Conservation (phyloP, 768 basidiomycete species). For the Dentipellis fragilis region DNA sequence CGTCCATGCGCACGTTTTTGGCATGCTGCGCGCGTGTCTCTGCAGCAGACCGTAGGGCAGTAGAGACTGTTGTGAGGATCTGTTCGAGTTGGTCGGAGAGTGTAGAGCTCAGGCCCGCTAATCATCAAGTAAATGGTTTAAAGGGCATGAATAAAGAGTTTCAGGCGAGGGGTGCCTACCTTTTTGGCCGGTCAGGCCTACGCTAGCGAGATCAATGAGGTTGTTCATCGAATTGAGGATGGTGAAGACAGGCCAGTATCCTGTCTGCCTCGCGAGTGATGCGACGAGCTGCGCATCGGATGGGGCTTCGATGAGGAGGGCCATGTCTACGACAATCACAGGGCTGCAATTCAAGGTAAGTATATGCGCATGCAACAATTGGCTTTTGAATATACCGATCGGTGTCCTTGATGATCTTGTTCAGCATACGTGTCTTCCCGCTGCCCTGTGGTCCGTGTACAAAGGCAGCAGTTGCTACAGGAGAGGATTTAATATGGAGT, state of each 20-base stretch:
- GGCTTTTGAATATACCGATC: conserved; percentile 33
- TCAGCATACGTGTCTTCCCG: conserved; percentile 59
- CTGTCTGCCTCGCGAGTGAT: conserved; percentile 70
- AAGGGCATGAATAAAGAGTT: not conserved
- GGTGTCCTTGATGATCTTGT: conserved; percentile 38
- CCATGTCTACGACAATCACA: conserved; percentile 76
- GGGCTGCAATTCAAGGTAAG: conserved; percentile 3
- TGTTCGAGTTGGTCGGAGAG: conserved; percentile 76
- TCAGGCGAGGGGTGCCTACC: conserved; percentile 29
- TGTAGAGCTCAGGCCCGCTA: conserved; percentile 77
- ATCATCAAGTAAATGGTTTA: not conserved
- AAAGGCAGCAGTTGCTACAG: conserved; percentile 61
- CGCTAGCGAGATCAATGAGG: conserved; percentile 83
- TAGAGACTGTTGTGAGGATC: conserved; percentile 70
- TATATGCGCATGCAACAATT: not conserved
- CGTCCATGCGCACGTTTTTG: conserved; percentile 27
- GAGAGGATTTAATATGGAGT: conserved; percentile 2
- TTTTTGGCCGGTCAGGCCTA: conserved; percentile 95
- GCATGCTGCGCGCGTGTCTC: conserved; percentile 36
- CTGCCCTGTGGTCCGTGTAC: conserved; percentile 79
- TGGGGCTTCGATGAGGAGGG: conserved; percentile 54
- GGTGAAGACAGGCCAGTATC: conserved; percentile 84
- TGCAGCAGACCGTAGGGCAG: conserved; percentile 57
- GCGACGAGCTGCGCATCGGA: conserved; percentile 63
- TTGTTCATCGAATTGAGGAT: conserved; percentile 74